Evolutionary conservation across 352 stramenopile genomes (phyloP), one percentile per base, ranked within the genome.

Genomic region (Blastocystis sp.): DNA sequence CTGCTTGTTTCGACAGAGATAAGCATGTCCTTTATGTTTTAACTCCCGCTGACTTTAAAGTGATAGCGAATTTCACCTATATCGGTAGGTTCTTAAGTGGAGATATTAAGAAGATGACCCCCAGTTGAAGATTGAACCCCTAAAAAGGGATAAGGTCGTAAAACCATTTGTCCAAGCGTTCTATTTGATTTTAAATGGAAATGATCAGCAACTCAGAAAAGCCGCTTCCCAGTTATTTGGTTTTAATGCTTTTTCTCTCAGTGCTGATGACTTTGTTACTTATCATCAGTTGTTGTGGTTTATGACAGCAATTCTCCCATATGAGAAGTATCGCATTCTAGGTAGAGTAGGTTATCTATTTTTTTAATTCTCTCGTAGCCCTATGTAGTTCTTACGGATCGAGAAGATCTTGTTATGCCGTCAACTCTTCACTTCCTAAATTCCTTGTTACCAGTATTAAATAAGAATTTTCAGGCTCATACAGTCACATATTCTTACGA

Each of bases 171-270:
- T 51, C 33, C 37, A 51, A 5, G 15, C 60, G 2, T 44, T 70
- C 24, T 81, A 51, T 35, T 30, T 81, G 7, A 81, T 81, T n/a
- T n/a, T 64, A 13, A 81, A 81, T 54, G 48, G 44, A 24, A 81
- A 81, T 44, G 40, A 60, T 1, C 7, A 62, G 2, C 70, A 40
- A 19, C 22, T 64, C 19, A 4, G 48, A 19, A 40, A 81, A n/a
- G 27, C 51, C 17, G 48, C 48, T 24, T 5, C 27, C 44, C 42
- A 27, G 22, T 54, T 81, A 5, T 81, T 81, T 54, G 27, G 44
- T 3, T n/a, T 30, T 30, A n/a, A 81, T 40, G 22, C 40, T 5
- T 81, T 54, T 40, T 59, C 70, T 64, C 70, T 81, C 48, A 66
- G 48, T 64, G n/a, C 24, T 30, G 24, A 35, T n/a, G 24, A 70